Evolutionary conservation across 192 early-diverging fungal genomes (phyloP).

Genomic region (Funneliformis mosseae): DNA sequence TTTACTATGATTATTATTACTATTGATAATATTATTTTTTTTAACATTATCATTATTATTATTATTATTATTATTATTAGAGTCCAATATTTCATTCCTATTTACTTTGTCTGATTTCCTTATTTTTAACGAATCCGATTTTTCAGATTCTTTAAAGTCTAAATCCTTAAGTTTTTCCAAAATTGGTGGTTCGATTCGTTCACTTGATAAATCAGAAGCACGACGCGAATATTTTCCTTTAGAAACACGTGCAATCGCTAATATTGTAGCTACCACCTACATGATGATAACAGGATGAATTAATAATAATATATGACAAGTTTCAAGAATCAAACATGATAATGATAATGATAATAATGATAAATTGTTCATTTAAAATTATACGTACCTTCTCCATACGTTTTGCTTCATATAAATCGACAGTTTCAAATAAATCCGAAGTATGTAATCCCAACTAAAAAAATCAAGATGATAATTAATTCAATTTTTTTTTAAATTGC

Average conservation of each 20-base stretch:
- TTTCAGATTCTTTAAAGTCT: not conserved
- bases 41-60: not conserved
- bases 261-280: conserved; percentile 73
- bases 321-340: not conserved
- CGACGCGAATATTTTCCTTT: conserved; percentile 38
- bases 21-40: not conserved
- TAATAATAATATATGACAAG: not conserved
- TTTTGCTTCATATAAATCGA: conserved; percentile 80
- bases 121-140: not conserved
- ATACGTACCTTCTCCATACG: conserved; percentile 64
- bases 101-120: not conserved
- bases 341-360: not conserved
- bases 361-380: not conserved
- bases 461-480: not conserved
- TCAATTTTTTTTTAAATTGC: not conserved
- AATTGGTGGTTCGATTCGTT: not conserved
- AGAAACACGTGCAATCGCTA: conserved; percentile 68
- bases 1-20: not conserved
- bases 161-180: not conserved
- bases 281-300: conserved; percentile 9
- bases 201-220: not conserved
- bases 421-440: conserved; percentile 78
- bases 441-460: conserved; percentile 69
- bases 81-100: not conserved
- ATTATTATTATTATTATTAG: conserved; percentile 3